Evolutionary conservation across 108 stramenopile genomes (phyloP).

Genomic region (Fistulifera solaris): DNA sequence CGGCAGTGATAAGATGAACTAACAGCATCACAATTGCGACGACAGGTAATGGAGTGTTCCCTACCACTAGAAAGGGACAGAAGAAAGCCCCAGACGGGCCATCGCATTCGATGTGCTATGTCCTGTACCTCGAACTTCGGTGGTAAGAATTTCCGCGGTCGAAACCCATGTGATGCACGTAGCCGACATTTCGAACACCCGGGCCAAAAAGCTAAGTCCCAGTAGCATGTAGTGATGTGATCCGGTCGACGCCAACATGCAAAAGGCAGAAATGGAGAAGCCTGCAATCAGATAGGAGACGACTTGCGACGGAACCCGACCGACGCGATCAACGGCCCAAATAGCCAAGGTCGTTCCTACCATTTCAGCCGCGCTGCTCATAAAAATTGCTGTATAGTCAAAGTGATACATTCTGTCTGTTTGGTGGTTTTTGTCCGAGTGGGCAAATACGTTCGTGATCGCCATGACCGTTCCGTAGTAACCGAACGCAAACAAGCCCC

Average conservation of each 20-base stretch:
- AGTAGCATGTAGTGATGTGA: conserved; percentile 22
- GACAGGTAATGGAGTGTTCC: conserved; percentile 20
- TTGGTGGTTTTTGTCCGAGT: conserved; percentile 1
- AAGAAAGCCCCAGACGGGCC: conserved; percentile 53
- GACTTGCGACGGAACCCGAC: conserved; percentile 54
- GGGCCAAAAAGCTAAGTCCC: conserved; percentile 42
- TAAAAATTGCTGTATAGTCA: conserved; percentile 36
- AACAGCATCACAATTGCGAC: conserved; percentile 42
- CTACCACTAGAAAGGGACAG: conserved; percentile 49
- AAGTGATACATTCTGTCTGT: conserved; percentile 11
- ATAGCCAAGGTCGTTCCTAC: conserved; percentile 55
- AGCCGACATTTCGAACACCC: conserved; percentile 68
- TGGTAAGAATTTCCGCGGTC: conserved; percentile 70
- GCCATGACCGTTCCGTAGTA: conserved; percentile 59
- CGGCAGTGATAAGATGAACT: conserved; percentile 29
- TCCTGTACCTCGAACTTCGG: conserved; percentile 61
- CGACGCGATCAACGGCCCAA: conserved; percentile 43
- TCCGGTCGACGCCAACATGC: conserved; percentile 16
- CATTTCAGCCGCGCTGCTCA: conserved; percentile 54
- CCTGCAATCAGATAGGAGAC: conserved; percentile 51
- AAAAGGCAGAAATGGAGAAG: conserved; percentile 29
- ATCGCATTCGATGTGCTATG: conserved; percentile 73
- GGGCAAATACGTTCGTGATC: conserved; percentile 54
- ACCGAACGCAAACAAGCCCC: conserved; percentile 56
- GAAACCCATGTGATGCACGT: conserved; percentile 59